These are phyloP conservation scores for Nitzschia palea DNA, from an alignment of 108 stramenopile species.

Conservation along the genomic window DNA sequence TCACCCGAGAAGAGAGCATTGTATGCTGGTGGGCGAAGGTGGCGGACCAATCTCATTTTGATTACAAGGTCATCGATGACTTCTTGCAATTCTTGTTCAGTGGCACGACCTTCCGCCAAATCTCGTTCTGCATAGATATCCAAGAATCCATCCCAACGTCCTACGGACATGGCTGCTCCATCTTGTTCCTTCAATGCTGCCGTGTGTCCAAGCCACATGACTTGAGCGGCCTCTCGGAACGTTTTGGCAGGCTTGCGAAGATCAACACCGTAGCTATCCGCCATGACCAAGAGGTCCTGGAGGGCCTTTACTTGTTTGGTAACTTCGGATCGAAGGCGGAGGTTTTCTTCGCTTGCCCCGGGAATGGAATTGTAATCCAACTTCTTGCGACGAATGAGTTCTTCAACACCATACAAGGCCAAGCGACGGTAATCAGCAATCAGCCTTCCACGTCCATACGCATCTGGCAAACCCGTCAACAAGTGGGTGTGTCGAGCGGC, in stretches of 20 bases:
- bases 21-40: slow-evolving; percentile 69
- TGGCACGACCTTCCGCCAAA: slow-evolving; percentile 45
- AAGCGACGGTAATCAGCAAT: slow-evolving; percentile 69
- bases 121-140: slow-evolving; percentile 62
- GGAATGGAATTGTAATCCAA: slow-evolving; percentile 45
- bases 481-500: slow-evolving; percentile 61
- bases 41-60: slow-evolving; percentile 54
- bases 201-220: slow-evolving; percentile 64
- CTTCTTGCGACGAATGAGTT: slow-evolving; percentile 57
- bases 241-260: slow-evolving; percentile 50
- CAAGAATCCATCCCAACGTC: slow-evolving; percentile 67
- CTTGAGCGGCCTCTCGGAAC: slow-evolving; percentile 60
- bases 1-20: slow-evolving; percentile 61
- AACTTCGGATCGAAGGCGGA: slow-evolving; percentile 60
- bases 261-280: slow-evolving; percentile 57
- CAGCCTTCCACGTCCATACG: slow-evolving; percentile 65
- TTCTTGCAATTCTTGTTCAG: slow-evolving; percentile 62
- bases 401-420: slow-evolving; percentile 65
- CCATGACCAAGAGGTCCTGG: slow-evolving; percentile 52
- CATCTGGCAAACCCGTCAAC: slow-evolving; percentile 72
- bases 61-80: slow-evolving; percentile 45
- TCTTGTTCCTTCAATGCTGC: slow-evolving; percentile 74
- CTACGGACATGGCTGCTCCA: slow-evolving; percentile 70
- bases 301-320: slow-evolving; percentile 54
- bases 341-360: slow-evolving; percentile 36